Evolutionary conservation across 768 basidiomycete genomes (phyloP).

Genomic region (Phylloporus sp.): DNA sequence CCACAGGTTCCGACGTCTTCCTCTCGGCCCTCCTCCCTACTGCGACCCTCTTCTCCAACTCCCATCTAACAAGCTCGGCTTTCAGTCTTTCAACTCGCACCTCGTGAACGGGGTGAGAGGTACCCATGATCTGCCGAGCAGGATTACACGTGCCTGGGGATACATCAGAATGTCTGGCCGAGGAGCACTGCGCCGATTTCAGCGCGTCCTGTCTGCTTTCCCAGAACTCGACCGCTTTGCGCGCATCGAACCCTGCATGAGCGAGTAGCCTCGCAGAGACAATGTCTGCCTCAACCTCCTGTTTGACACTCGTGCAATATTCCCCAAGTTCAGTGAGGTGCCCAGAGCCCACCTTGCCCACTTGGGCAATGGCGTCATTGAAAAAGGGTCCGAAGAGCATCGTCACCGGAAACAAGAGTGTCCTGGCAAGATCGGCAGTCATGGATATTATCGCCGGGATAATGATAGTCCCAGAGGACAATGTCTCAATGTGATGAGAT

Average conservation of each 20-base stretch:
- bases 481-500: conserved; percentile 85
- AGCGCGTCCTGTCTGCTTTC: conserved; percentile 44
- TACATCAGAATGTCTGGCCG: conserved; percentile 10
- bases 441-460: conserved; percentile 78
- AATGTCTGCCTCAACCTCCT: conserved; percentile 91
- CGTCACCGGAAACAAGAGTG: conserved; percentile 81
- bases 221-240: conserved; percentile 80
- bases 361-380: conserved; percentile 84
- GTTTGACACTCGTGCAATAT: conserved; percentile 70
- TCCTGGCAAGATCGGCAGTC: conserved; percentile 66
- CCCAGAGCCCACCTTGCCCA: conserved; percentile 72
- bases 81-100: conserved; percentile 38
- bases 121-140: conserved; percentile 31
- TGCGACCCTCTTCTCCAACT: conserved; percentile 31
- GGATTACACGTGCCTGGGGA: conserved; percentile 14
- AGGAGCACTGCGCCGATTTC: conserved; percentile 19
- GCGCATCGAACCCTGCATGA: conserved; percentile 86
- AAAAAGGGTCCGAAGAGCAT: conserved; percentile 93
- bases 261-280: conserved; percentile 88
- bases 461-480: conserved; percentile 81
- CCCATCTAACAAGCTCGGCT: conserved; percentile 45
- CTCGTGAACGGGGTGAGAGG: conserved; percentile 43
- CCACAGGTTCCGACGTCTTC: conserved; percentile 12
- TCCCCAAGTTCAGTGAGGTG: conserved; percentile 70
- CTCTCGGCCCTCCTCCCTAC: conserved; percentile 20